Conservation (phyloP, 176 grass and related monocot species). For the Rhynchospora breviuscula region DNA sequence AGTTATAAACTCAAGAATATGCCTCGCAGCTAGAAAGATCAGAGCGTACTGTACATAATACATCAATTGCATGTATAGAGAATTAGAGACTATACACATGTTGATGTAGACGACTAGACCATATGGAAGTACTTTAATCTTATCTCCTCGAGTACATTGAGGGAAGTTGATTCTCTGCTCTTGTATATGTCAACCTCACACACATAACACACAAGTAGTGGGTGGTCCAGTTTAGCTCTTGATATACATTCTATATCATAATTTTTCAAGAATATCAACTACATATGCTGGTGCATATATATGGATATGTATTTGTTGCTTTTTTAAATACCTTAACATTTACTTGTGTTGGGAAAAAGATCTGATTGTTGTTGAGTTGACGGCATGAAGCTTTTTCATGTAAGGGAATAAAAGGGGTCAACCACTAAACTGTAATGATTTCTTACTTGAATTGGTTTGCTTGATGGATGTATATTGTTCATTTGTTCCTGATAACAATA, state of each 20-base stretch:
- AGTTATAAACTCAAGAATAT: constrained; percentile 18
- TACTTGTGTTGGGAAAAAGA: background rate
- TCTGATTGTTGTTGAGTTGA: background rate
- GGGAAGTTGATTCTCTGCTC: background rate
- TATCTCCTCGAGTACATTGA: background rate
- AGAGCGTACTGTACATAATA: background rate
- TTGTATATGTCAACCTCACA: constrained; percentile 16
- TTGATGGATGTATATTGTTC: background rate
- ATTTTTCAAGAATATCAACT: background rate
- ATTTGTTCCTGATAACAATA: background rate
- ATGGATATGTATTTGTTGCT: constrained; percentile 4
- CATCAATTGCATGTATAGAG: background rate
- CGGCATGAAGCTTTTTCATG: background rate
- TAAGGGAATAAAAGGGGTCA: background rate
- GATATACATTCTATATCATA: constrained; percentile 3
- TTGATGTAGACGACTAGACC: constrained; percentile 16
- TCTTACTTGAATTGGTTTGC: background rate
- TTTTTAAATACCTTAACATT: background rate
- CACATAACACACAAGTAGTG: background rate
- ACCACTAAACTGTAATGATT: background rate
- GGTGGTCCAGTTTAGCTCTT: constrained; percentile 23
- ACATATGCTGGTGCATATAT: background rate
- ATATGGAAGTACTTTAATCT: background rate
- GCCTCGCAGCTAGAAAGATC: background rate
- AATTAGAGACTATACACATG: constrained; percentile 4